Conservation (phyloP, 345 rosid genomes). For the Citrus reticulata region DNA sequence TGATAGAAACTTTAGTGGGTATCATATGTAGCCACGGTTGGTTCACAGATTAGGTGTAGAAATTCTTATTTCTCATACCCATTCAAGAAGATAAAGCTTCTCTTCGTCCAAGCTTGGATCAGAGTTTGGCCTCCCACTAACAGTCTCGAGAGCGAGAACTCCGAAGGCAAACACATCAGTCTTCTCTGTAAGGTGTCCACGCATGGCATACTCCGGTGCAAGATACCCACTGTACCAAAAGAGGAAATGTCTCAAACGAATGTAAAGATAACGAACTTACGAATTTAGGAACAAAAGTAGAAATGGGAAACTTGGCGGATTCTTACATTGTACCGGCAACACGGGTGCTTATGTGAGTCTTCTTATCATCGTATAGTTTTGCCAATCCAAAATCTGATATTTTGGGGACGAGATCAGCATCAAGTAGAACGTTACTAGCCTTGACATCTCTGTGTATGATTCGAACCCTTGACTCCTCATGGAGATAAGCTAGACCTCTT, state of each 20-base stretch:
- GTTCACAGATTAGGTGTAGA: background rate
- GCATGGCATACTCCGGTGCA: conserved; percentile 47
- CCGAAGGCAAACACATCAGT: conserved; percentile 31
- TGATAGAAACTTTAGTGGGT: no score
- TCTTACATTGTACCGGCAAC: conserved; percentile 61
- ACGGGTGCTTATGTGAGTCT: conserved; percentile 58
- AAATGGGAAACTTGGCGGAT: background rate
- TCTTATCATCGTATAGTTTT: conserved; percentile 53
- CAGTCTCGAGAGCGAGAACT: conserved; percentile 2
- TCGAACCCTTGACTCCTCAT: conserved; percentile 50
- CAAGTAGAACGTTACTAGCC: conserved; percentile 47
- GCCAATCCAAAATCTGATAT: conserved; percentile 64
- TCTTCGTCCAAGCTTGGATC: conserved; percentile 41
- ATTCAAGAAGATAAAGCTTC: conserved; percentile 22
- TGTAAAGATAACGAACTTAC: background rate
- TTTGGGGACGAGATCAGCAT: conserved; percentile 44
- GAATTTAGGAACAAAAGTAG: background rate
- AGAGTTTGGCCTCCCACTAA: conserved; percentile 26
- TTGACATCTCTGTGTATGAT: conserved; percentile 62
- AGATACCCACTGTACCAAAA: conserved; percentile 5
- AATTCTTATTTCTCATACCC: conserved; percentile 33
- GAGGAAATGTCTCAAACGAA: background rate
- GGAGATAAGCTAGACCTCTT: conserved; percentile 53
- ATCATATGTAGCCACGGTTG: background rate
- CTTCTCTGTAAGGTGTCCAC: conserved; percentile 38